Base-by-base conservation (phyloP, 768 basidiomycete genomes). In the Rhodotorula babjevae region DNA sequence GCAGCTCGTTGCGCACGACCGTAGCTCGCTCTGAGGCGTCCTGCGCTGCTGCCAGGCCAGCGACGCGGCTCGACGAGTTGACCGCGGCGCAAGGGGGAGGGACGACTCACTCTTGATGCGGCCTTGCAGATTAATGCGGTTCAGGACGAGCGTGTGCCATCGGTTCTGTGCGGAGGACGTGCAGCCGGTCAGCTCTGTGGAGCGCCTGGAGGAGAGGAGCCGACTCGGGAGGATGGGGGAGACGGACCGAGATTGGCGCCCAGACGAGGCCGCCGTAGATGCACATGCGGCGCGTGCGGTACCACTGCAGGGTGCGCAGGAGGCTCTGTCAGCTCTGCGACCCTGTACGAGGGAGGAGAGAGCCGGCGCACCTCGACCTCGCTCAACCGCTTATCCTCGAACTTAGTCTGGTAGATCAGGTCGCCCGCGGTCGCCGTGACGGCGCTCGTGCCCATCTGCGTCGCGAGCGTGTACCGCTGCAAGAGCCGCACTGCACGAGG, bases 361-460 rank as follows among this genome's bases (percentile, higher is more conserved):
- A 27, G 52, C 19, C 25, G 25, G 18, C 72, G 61, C 57, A 76
- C 76, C 57, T 77, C 73, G 55, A 74, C 52, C 29, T 74, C n/a
- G 11, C 53, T 46, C 40, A 65, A 60, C 5, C 52, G 33, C 50
- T 65, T 67, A 31, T 36, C 12, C 61, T 73, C 61, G 55, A 77
- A 36, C 1, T 46, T 63, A 2, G 58, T 61, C 47, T 77, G 76
- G 23, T 65, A 68, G 5, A 75, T 42, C 16, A 73, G 14, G 49
- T 73, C 69, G 3, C 76, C 76, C 0, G 61, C 42, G 0, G 49
- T 67, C 16, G 40, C 33, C 29, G 67, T 68, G 4, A 63, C 36
- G 0, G 56, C 67, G 3, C 72, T 74, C 2, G 78, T 78, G 0
- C 68, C 76, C 67, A 79, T 79, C 61, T 79, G 78, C 0, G 78